Percentiles rank a stretch among this genome's conserved stretches.
phyloP scores from a whole-genome alignment of 2,329 filamentous ascomycete species.

The Plenodomus tracheiphilus region DNA sequence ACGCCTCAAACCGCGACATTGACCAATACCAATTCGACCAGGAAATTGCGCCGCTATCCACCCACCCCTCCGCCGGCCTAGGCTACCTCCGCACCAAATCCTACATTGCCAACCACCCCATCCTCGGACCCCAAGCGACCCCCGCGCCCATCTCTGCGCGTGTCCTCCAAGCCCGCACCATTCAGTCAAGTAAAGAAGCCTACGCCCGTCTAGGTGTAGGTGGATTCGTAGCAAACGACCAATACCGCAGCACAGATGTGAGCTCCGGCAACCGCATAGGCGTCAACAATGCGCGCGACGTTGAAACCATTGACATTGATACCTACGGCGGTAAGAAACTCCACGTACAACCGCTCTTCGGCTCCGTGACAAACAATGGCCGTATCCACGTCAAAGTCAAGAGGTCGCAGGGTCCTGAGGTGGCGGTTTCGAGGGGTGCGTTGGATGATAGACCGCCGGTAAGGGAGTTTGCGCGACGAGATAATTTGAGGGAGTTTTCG shows the following conservation, averaged over 20 bases:
- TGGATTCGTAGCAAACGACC: slow-evolving; percentile 49
- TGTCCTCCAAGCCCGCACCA: slow-evolving; percentile 51
- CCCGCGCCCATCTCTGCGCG: slow-evolving; percentile 60
- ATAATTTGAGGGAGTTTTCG: background rate
- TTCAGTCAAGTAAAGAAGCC: slow-evolving; percentile 15
- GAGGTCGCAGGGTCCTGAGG: slow-evolving; percentile 24
- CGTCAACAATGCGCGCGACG: slow-evolving; percentile 14
- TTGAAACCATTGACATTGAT: slow-evolving; percentile 47
- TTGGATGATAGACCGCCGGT: slow-evolving; percentile 31
- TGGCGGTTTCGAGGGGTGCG: slow-evolving; percentile 27
- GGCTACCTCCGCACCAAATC: slow-evolving; percentile 62
- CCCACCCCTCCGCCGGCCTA: slow-evolving; percentile 67
- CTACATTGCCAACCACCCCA: slow-evolving; percentile 62
- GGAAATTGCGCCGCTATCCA: slow-evolving; percentile 54
- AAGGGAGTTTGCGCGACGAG: slow-evolving; percentile 6
- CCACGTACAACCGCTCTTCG: slow-evolving; percentile 54
- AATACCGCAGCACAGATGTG: slow-evolving; percentile 35
- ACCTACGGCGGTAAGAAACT: slow-evolving; percentile 57
- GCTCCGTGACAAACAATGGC: slow-evolving; percentile 33
- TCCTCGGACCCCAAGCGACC: slow-evolving; percentile 61
- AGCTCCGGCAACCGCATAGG: slow-evolving; percentile 24
- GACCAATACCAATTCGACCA: slow-evolving; percentile 31
- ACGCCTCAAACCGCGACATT: slow-evolving; percentile 35
- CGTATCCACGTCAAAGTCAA: slow-evolving; percentile 32
- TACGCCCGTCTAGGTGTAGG: slow-evolving; percentile 49